phyloP scores from a whole-genome alignment of 306 rosid genomes.

The Notholithocarpus densiflorus region DNA sequence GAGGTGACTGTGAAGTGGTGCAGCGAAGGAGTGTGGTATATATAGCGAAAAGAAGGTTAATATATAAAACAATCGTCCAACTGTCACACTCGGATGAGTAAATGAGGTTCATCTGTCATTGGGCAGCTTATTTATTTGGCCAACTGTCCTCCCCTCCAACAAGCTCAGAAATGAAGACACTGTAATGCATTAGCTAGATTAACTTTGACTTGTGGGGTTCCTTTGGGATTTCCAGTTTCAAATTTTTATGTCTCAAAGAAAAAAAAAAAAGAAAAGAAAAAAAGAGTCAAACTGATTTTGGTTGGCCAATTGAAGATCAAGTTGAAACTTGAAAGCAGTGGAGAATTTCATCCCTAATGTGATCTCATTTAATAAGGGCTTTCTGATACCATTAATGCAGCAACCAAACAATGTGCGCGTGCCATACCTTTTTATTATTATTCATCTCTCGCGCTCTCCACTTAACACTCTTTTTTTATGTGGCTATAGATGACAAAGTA shows the following conservation, averaged over 20 bases:
- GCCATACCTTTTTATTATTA: not conserved
- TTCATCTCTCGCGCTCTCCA: not conserved
- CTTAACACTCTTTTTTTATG: not conserved
- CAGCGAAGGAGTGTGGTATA: not conserved
- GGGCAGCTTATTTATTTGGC: conserved; percentile 29
- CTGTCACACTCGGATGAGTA: conserved; percentile 30
- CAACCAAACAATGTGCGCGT: conserved; percentile 5
- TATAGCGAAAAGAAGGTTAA: conserved; percentile 12
- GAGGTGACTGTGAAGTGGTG: not conserved
- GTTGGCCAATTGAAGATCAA: not conserved
- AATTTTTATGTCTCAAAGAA: not conserved
- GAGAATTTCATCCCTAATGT: not conserved
- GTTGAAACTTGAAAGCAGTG: not conserved
- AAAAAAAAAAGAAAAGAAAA: not conserved
- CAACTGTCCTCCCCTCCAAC: conserved; percentile 34
- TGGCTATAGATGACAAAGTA: not conserved
- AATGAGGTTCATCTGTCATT: conserved; percentile 42
- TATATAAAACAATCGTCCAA: conserved; percentile 3
- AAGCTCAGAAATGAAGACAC: conserved; percentile 1
- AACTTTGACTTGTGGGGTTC: conserved; percentile 17
- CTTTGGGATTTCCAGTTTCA: not conserved
- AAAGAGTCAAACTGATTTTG: not conserved
- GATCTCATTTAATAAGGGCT: conserved; percentile 21
- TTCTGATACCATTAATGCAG: conserved; percentile 21
- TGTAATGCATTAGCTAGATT: conserved; percentile 7